phyloP scores from a whole-genome alignment of 148 eudicot genomes.

The Beta vulgaris region DNA sequence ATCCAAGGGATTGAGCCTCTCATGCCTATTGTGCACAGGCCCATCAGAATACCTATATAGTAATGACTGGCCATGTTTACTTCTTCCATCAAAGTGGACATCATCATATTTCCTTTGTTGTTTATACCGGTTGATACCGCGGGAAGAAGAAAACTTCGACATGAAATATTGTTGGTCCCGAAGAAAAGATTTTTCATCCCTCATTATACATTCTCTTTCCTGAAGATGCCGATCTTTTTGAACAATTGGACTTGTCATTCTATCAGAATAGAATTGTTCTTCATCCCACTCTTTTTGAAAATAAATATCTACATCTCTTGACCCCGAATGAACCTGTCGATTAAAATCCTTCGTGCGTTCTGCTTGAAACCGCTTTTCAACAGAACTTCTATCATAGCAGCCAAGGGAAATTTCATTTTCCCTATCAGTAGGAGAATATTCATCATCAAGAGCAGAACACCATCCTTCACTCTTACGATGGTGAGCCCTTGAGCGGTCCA shows the following conservation, averaged over 20 bases:
- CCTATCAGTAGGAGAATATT: slow-evolving; percentile 18
- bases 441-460: slow-evolving; percentile 15
- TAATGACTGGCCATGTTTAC: slow-evolving; percentile 4
- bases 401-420: slow-evolving; percentile 1
- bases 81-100: slow-evolving; percentile 12
- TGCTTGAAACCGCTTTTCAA: slow-evolving; percentile 6
- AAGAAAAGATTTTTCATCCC: neutral
- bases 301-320: slow-evolving; percentile 9
- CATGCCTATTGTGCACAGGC: slow-evolving; percentile 8
- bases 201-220: slow-evolving; percentile 14
- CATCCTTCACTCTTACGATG: slow-evolving; percentile 12
- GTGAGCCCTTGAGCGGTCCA: slow-evolving; percentile 1
- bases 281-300: slow-evolving; percentile 24
- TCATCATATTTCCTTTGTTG: slow-evolving; percentile 14
- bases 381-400: slow-evolving; percentile 5
- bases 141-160: slow-evolving; percentile 6
- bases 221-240: slow-evolving; percentile 20
- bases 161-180: slow-evolving; percentile 1
- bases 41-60: slow-evolving; percentile 17
- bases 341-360: slow-evolving; percentile 5
- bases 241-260: slow-evolving; percentile 11
- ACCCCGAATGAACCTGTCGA: slow-evolving; percentile 14
- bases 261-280: slow-evolving; percentile 16
- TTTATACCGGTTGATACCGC: slow-evolving; percentile 3
- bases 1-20: slow-evolving; percentile 17